These are phyloP conservation scores for Myxozyma udenii DNA, from an alignment of 805 yeast genomes.

Conservation along the genomic window DNA sequence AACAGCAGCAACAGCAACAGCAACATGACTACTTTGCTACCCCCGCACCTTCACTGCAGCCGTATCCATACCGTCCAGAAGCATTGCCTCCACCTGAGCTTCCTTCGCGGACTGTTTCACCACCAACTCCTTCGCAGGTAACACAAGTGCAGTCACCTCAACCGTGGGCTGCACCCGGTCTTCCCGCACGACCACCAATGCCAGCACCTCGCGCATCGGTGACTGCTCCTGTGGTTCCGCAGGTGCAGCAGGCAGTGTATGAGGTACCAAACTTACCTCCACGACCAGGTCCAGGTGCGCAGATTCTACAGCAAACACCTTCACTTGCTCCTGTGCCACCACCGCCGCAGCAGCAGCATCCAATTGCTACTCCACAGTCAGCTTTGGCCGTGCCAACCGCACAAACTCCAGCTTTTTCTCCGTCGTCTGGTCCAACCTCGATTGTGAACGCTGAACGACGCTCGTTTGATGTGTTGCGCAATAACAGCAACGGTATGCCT, in stretches of 20 bases:
- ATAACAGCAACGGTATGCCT: slow-evolving; percentile 2
- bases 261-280: too few species aligned
- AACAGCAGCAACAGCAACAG: too few species aligned
- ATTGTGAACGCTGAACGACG: slow-evolving; percentile 8
- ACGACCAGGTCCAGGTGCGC: too few species aligned
- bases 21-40: too few species aligned
- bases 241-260: too few species aligned
- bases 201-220: too few species aligned
- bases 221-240: background rate
- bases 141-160: background rate
- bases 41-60: background rate
- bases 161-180: background rate
- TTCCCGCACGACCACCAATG: background rate
- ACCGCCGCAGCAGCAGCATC: too few species aligned
- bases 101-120: background rate
- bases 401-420: background rate
- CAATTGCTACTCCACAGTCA: too few species aligned
- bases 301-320: too few species aligned
- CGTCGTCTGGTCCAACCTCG: slow-evolving; percentile 8
- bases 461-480: slow-evolving; percentile 7
- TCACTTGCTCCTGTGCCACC: too few species aligned
- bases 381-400: too few species aligned
- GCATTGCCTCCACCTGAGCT: background rate
- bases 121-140: background rate
- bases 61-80: background rate